These are phyloP conservation scores for Stemphylium lycopersici DNA, from an alignment of 2,329 filamentous ascomycete species.

Conservation along the genomic window DNA sequence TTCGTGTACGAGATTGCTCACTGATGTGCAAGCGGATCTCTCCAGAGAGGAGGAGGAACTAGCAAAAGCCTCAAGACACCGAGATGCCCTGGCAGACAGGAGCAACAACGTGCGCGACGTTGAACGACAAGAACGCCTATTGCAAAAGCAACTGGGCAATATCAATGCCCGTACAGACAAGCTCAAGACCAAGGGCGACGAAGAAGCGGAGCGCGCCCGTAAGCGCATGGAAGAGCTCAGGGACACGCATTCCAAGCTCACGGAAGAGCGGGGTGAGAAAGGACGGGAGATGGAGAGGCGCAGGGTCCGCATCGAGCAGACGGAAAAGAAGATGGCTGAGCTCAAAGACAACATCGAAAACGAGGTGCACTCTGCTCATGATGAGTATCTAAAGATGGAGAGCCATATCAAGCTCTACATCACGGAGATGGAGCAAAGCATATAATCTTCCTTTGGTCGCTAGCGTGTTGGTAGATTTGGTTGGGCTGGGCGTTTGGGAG, in stretches of 20 bases:
- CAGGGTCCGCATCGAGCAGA: constrained; percentile 94
- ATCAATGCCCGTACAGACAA: constrained; percentile 88
- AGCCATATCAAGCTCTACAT: constrained; percentile 97
- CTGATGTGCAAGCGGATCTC: constrained; percentile 84
- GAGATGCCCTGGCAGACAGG: constrained; percentile 84
- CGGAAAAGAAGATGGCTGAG: constrained; percentile 99
- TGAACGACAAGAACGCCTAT: constrained; percentile 81
- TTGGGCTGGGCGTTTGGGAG: constrained; percentile 10
- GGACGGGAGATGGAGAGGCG: constrained; percentile 90
- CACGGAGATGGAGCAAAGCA: constrained; percentile 94
- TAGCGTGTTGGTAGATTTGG: background rate
- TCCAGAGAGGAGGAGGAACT: constrained; percentile 91
- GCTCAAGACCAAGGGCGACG: constrained; percentile 77
- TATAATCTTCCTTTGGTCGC: constrained; percentile 18
- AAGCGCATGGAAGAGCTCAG: constrained; percentile 89
- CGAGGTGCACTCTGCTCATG: constrained; percentile 86
- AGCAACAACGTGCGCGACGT: constrained; percentile 91
- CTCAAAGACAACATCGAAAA: constrained; percentile 97
- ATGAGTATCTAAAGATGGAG: constrained; percentile 97
- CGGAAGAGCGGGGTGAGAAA: constrained; percentile 84
- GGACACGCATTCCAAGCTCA: constrained; percentile 77
- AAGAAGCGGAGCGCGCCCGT: constrained; percentile 81
- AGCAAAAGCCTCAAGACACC: constrained; percentile 76
- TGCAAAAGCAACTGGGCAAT: constrained; percentile 82
- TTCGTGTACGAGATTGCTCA: constrained; percentile 84